Evolutionary conservation across 225 moss, liverwort and hornwort species (phyloP).

Genomic region (Bryum argenteum): DNA sequence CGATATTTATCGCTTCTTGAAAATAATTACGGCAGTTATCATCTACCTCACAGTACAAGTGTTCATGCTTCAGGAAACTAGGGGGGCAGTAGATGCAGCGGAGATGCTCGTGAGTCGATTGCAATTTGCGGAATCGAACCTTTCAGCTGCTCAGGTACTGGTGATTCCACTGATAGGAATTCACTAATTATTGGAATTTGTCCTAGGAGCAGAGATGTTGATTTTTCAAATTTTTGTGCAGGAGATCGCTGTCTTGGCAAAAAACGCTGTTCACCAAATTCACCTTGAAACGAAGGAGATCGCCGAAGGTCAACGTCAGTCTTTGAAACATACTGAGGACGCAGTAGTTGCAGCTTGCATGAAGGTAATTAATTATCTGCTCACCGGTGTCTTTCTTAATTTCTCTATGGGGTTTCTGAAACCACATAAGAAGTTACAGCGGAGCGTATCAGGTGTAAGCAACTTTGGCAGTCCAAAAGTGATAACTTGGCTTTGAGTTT

Average conservation of each 20-base stretch:
- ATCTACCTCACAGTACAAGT: slow-evolving; percentile 14
- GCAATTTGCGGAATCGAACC: slow-evolving; percentile 45
- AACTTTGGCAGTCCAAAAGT: not conserved
- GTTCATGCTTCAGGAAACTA: slow-evolving; percentile 39
- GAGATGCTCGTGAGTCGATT: slow-evolving; percentile 48
- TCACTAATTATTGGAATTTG: not conserved
- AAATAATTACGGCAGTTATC: not conserved
- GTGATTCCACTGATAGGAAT: not conserved
- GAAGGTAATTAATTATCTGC: slow-evolving; percentile 40
- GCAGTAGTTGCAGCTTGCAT: slow-evolving; percentile 47
- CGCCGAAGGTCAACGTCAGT: slow-evolving; percentile 50
- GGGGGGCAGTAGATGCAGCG: slow-evolving; percentile 50
- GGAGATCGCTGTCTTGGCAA: slow-evolving; percentile 53
- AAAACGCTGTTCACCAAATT: slow-evolving; percentile 43
- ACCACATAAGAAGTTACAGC: not conserved
- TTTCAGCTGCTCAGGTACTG: slow-evolving; percentile 59
- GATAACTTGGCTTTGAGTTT: slow-evolving; percentile 2
- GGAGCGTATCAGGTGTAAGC: not conserved
- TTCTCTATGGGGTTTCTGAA: not conserved
- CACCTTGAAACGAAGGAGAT: slow-evolving; percentile 56
- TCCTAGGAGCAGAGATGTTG: not conserved
- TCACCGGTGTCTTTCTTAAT: not conserved
- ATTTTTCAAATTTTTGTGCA: slow-evolving; percentile 28
- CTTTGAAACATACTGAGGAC: slow-evolving; percentile 50
- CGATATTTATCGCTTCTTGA: not conserved